A percentile compares a stretch with the other conserved stretches of the same genome.
phyloP scores from a whole-genome alignment of 768 basidiomycete genomes.

The Amanita molliuscula region DNA sequence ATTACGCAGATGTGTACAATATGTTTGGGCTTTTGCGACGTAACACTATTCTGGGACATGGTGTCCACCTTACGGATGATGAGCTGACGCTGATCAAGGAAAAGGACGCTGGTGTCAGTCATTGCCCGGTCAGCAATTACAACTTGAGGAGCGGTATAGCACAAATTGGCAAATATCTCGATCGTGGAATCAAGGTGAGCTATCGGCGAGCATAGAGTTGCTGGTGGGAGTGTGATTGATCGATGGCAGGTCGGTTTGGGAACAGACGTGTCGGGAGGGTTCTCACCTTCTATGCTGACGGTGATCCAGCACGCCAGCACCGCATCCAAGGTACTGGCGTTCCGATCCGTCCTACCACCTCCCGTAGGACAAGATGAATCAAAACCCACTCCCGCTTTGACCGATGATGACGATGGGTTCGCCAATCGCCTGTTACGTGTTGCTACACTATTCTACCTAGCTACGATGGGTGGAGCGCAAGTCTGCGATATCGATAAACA shows the following conservation, averaged over 20 bases:
- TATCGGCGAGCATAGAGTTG: neutral
- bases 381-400: neutral
- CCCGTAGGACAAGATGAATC: neutral
- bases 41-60: constrained; percentile 87
- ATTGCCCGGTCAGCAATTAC: constrained; percentile 93
- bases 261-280: constrained; percentile 88
- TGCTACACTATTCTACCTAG: constrained; percentile 75
- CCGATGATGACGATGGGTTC: constrained; percentile 20
- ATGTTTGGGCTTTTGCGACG: constrained; percentile 58
- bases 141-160: constrained; percentile 83
- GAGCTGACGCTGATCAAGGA: constrained; percentile 67
- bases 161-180: constrained; percentile 67
- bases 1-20: constrained; percentile 82
- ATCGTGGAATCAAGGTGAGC: constrained; percentile 74
- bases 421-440: constrained; percentile 57
- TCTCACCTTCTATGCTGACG: constrained; percentile 68
- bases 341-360: constrained; percentile 24
- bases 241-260: constrained; percentile 76
- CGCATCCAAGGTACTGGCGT: constrained; percentile 66
- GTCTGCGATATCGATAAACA: constrained; percentile 62
- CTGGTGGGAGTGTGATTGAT: neutral
- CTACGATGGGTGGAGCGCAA: constrained; percentile 84
- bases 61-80: constrained; percentile 60
- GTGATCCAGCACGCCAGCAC: constrained; percentile 68
- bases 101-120: constrained; percentile 68